Percentiles rank a stretch among this genome's conserved stretches.
Conservation (phyloP, 352 stramenopile genomes). For the Phytopythium boreale region DNA sequence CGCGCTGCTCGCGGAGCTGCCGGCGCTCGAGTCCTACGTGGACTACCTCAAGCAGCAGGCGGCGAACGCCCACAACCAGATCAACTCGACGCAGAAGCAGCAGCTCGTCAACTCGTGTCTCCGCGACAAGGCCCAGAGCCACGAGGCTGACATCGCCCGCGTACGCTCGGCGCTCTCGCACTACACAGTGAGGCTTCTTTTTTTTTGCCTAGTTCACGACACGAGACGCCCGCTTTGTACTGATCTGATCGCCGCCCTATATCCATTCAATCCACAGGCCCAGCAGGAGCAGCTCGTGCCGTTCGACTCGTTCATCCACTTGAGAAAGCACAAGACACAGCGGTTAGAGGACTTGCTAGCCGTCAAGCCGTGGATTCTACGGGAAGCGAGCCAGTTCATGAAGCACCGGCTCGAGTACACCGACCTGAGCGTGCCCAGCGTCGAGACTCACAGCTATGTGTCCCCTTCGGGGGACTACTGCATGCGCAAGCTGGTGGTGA, state of each 20-base stretch:
- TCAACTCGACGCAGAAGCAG: constrained; percentile 30
- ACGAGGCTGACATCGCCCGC: constrained; percentile 17
- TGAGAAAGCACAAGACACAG: constrained; percentile 12
- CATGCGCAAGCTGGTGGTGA: constrained; percentile 20
- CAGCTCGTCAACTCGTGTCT: constrained; percentile 30
- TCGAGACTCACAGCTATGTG: constrained; percentile 21
- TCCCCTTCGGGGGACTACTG: constrained; percentile 22
- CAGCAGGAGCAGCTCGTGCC: constrained; percentile 24
- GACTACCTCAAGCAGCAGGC: constrained; percentile 31
- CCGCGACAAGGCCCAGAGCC: constrained; percentile 13
- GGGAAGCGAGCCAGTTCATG: constrained; percentile 22
- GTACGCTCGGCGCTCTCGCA: constrained; percentile 21
- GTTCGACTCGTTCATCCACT: constrained; percentile 24
- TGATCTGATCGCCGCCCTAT: neutral
- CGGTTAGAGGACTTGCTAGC: constrained; percentile 14
- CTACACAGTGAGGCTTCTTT: constrained; percentile 5
- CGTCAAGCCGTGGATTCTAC: constrained; percentile 15
- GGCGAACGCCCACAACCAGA: constrained; percentile 22
- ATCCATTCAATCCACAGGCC: neutral
- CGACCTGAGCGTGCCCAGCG: constrained; percentile 17
- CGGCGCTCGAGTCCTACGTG: constrained; percentile 23
- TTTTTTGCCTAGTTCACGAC: too few species aligned
- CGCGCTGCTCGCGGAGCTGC: constrained; percentile 16
- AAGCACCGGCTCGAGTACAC: constrained; percentile 16
- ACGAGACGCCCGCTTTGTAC: neutral